Percentiles rank a stretch among this genome's conserved stretches.
phyloP scores from a whole-genome alignment of 2,329 filamentous ascomycete genomes.

The Cylindrodendrum hubeiense region DNA sequence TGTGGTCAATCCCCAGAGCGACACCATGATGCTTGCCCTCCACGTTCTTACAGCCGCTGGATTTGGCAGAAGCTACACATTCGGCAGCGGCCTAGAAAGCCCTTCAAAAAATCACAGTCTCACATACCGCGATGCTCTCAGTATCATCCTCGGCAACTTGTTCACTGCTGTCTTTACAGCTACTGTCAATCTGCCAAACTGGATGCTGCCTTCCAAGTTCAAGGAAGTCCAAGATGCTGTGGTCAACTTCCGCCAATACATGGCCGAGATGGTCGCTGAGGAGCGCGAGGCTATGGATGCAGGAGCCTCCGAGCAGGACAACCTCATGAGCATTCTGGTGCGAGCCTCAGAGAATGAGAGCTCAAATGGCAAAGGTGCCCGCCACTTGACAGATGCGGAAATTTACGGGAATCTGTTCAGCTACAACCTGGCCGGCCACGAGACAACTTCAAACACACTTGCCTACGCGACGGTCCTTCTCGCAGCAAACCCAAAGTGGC shows the following conservation, averaged over 20 bases:
- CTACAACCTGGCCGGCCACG: constrained; percentile 64
- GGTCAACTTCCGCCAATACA: constrained; percentile 35
- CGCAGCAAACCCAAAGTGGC: constrained; percentile 57
- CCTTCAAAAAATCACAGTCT: constrained; percentile 29
- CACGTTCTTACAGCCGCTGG: constrained; percentile 38
- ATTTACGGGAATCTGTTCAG: constrained; percentile 63
- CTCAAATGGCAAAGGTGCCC: constrained; percentile 22
- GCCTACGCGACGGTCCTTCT: constrained; percentile 57
- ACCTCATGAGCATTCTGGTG: constrained; percentile 37
- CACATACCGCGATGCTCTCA: constrained; percentile 32
- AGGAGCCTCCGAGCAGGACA: constrained; percentile 23
- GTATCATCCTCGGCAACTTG: constrained; percentile 30
- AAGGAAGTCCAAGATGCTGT: constrained; percentile 32
- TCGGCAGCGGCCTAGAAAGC: constrained; percentile 26
- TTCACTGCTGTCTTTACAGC: constrained; percentile 34
- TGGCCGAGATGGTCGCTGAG: constrained; percentile 34
- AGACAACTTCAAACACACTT: constrained; percentile 61
- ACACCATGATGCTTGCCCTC: constrained; percentile 35
- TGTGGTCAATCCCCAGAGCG: constrained; percentile 30
- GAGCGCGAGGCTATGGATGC: constrained; percentile 29
- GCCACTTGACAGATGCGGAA: constrained; percentile 53
- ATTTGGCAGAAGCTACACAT: constrained; percentile 35
- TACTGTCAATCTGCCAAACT: constrained; percentile 26
- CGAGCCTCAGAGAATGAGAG: constrained; percentile 33
- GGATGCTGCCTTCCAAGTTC: constrained; percentile 33